These are phyloP conservation scores for Monocercomonoides exilis DNA, from an alignment of 78 protist genomes.

Conservation along the genomic window DNA sequence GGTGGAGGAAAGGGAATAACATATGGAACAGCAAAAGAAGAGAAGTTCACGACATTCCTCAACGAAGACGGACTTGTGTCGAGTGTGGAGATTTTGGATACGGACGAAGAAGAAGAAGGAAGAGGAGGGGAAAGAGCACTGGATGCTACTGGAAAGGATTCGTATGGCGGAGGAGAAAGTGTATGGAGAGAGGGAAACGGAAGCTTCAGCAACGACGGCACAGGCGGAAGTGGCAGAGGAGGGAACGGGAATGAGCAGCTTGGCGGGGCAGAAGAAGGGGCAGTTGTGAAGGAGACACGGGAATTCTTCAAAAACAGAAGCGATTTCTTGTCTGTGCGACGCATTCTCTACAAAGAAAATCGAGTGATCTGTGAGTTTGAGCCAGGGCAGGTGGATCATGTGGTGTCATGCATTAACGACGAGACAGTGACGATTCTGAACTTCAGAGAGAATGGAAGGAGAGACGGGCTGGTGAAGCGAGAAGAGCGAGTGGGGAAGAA, in stretches of 20 bases:
- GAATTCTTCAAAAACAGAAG: not conserved
- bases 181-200: too few relatives aligned
- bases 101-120: not conserved
- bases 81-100: not conserved
- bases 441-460: constrained; percentile 1
- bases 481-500: not conserved
- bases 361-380: not conserved
- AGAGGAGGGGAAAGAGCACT: too few relatives aligned
- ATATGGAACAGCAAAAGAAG: not conserved
- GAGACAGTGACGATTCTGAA: not conserved
- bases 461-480: not conserved
- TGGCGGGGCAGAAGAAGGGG: not conserved
- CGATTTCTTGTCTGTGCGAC: not conserved
- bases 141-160: too few relatives aligned
- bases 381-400: constrained; percentile 4
- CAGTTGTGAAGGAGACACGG: not conserved
- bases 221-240: too few relatives aligned
- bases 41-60: not conserved
- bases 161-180: too few relatives aligned
- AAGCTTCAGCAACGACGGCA: too few relatives aligned
- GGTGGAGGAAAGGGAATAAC: not conserved
- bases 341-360: not conserved
- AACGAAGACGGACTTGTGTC: not conserved
- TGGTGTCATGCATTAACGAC: not conserved
- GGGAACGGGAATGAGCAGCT: not conserved